These are phyloP conservation scores for Juncus effusus DNA, from an alignment of 176 grass and related monocot genomes.

Conservation along the genomic window DNA sequence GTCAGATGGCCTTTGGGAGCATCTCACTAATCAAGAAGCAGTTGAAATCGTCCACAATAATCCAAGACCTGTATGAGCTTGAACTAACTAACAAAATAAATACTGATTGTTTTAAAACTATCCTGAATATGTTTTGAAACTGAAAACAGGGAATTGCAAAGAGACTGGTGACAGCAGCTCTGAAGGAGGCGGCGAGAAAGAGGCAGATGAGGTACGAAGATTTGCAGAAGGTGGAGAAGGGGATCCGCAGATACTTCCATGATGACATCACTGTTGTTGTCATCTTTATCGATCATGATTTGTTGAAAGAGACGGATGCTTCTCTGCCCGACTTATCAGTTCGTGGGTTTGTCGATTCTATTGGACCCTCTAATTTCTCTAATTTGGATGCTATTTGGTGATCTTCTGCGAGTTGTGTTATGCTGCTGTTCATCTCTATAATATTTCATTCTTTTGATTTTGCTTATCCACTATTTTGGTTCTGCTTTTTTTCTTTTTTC, in stretches of 20 bases:
- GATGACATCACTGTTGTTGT: constrained; percentile 59
- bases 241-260: constrained; percentile 50
- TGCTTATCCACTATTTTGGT: constrained; percentile 7
- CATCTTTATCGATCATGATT: constrained; percentile 46
- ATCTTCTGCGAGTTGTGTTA: constrained; percentile 21
- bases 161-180: constrained; percentile 45
- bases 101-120: not conserved
- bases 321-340: constrained; percentile 69
- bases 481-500: constrained; percentile 1
- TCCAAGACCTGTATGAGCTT: constrained; percentile 37
- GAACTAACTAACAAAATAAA: not conserved
- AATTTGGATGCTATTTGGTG: constrained; percentile 55
- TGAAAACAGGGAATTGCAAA: constrained; percentile 45
- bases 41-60: constrained; percentile 61
- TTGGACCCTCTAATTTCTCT: constrained; percentile 66
- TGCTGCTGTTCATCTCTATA: constrained; percentile 3
- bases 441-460: constrained; percentile 33
- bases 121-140: not conserved
- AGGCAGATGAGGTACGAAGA: constrained; percentile 51
- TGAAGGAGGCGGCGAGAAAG: constrained; percentile 48
- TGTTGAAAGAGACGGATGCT: constrained; percentile 29
- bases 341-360: constrained; percentile 71
- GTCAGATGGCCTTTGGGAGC: constrained; percentile 96
- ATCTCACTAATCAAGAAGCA: constrained; percentile 83
- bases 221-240: constrained; percentile 54